Evolutionary conservation across 148 eudicot species (phyloP), one percentile per base, ranked within the genome.

Genomic region (Rhododendron molle): DNA sequence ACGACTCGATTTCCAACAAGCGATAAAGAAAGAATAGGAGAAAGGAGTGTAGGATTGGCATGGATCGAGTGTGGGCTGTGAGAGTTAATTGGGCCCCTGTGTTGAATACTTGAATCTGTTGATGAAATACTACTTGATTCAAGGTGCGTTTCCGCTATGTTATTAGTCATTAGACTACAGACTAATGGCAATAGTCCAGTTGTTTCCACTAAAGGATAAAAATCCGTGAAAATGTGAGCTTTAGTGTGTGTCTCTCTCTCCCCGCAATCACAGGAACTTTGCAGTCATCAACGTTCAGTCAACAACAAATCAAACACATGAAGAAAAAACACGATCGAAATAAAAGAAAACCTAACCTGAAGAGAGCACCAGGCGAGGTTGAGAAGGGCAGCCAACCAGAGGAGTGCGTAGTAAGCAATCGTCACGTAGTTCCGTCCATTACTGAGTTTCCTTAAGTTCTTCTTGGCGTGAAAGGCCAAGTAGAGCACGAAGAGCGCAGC

Each of bases 311-410:
- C 79, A 76, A 76, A 18, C 23, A 40, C 20, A 44, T 4, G 43
- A 12, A 46, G 12, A 44, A 26, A 40, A 13, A 73, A 34, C 3
- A 18, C 4, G 5, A 74, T 74, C 47, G 50, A 44, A 44, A 77
- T 44, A 13, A 9, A 13, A 4, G 8, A 36, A 56, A 52, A 81
- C 32, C 36, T 23, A 67, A 90, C 92, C 90, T 90, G 92, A 84
- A 86, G 89, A 78, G 80, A 85, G 71, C 86, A 84, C 92, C 92
- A 90, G 49, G 89, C 90, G 15, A 90, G 87, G 47, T 90, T 90
- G 62, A 90, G 86, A 73, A 88, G 78, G 60, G 89, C 89, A 20
- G 89, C 60, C 36, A 86, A 16, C 91, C 91, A 90, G 34, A 90
- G 87, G 23, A 90, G 91, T 7, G 71, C 84, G 74, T 90, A 90